phyloP scores from a whole-genome alignment of 148 eudicot species.

The Vaccinium darrowii region DNA sequence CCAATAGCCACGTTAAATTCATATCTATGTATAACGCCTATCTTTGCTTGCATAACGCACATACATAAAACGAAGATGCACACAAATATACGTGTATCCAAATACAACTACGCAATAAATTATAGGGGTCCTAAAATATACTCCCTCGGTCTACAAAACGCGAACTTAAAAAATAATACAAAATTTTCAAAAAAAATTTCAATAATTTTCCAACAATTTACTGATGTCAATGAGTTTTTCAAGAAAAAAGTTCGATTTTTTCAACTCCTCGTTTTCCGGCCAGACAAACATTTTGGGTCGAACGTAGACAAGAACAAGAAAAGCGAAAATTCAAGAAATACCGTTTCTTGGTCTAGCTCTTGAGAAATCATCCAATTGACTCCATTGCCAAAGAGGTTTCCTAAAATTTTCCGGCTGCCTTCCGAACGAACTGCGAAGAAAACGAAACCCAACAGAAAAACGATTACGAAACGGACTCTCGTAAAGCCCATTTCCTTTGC shows the following conservation, averaged over 20 bases:
- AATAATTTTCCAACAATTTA: too few relatives aligned
- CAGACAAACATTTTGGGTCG: too few relatives aligned
- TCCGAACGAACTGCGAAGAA: constrained; percentile 27
- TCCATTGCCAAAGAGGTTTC: constrained; percentile 21
- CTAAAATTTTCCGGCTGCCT: constrained; percentile 31
- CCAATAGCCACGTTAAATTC: background rate
- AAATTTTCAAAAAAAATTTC: background rate
- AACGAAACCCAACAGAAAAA: constrained; percentile 32
- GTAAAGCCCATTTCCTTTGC: constrained; percentile 30
- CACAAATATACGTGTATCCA: background rate
- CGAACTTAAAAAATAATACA: too few relatives aligned
- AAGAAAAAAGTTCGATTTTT: too few relatives aligned
- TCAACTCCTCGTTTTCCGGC: too few relatives aligned
- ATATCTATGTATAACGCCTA: background rate
- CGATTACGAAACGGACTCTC: constrained; percentile 23
- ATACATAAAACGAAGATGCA: background rate
- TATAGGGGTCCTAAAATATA: background rate
- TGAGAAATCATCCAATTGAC: constrained; percentile 17
- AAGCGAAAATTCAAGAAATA: background rate
- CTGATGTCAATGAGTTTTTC: too few relatives aligned
- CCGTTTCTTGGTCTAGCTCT: constrained; percentile 26
- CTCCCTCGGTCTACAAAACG: too few relatives aligned
- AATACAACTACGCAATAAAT: background rate
- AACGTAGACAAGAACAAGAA: background rate
- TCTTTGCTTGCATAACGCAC: background rate